phyloP scores from a whole-genome alignment of 1,284 basidiomycete genomes.

The Dichomitus squalens region DNA sequence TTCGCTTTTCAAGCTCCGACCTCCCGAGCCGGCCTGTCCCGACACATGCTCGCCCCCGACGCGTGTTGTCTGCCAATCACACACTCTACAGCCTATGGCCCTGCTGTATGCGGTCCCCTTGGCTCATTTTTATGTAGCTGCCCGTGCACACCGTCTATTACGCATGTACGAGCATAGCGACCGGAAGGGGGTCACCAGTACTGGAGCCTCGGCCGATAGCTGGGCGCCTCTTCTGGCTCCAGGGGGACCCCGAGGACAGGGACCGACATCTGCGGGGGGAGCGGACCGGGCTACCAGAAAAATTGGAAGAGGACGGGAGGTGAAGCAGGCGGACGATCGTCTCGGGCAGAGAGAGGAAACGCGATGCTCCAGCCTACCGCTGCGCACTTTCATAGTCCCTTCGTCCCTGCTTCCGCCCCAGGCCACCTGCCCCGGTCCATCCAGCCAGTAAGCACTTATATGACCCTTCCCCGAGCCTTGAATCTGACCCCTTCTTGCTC shows the following conservation, averaged over 20 bases:
- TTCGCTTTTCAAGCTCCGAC: slow-evolving; percentile 34
- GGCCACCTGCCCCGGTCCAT: slow-evolving; percentile 1
- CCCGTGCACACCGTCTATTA: background rate
- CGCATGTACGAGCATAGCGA: background rate
- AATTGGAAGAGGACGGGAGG: slow-evolving; percentile 10
- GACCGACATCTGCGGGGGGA: background rate
- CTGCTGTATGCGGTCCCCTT: background rate
- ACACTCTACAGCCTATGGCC: slow-evolving; percentile 45
- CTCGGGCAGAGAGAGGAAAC: slow-evolving; percentile 6
- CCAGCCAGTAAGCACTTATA: slow-evolving; percentile 13
- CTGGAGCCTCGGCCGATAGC: slow-evolving; percentile 17
- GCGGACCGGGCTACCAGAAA: slow-evolving; percentile 18
- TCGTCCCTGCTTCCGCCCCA: slow-evolving; percentile 5
- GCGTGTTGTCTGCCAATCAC: slow-evolving; percentile 53
- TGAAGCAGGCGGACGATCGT: background rate
- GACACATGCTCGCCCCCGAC: slow-evolving; percentile 23
- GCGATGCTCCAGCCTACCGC: slow-evolving; percentile 16
- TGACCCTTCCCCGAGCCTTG: background rate
- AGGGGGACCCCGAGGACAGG: slow-evolving; percentile 15
- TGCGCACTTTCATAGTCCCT: slow-evolving; percentile 13
- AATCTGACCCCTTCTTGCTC: slow-evolving; percentile 4
- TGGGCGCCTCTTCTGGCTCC: slow-evolving; percentile 8
- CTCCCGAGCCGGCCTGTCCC: slow-evolving; percentile 36
- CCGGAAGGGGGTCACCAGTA: background rate
- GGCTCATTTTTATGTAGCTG: background rate